Evolutionary conservation across 1,139 yeast genomes (phyloP), one percentile per base, ranked within the genome.

Genomic region (Debaryomycetaceae sp.): DNA sequence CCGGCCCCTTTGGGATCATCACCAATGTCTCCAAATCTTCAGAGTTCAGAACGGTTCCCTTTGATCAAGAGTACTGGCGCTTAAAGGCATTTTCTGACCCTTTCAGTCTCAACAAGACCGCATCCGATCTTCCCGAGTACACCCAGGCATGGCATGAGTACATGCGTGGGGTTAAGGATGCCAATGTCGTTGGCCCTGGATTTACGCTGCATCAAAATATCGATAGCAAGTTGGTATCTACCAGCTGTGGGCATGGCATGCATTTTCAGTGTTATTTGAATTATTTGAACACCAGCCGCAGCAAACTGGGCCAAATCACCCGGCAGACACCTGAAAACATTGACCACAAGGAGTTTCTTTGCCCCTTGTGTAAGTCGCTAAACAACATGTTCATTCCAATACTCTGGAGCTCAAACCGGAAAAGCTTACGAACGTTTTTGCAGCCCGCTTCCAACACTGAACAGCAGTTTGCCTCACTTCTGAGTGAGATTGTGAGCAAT

Each of bases 221-320:
- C 27, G 66, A 68, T 25, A 65, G 59, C 30, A 69, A 69, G 32
- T 61, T 80, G 5, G 77, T 83, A 1, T 65, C 88, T 4, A 78
- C 81, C 44, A 80, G 95, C 32, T 91, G 98, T 60, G 95, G 96
- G 0, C 98, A 91, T 56, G 94, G 95, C 1, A 82, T 91, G 78
- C 98, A 91, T 53, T 77, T 74, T 42, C 70, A 74, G 21, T 91
- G 98, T 49, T 83, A 81, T 44, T 53, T 74, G 34, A 77, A 78
- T 37, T 84, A 78, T 48, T 58, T 78, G 47, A 64, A 65, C 30
- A 67, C 75, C 13, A 67, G 71, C 28, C 61, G 74, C 34, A 57
- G 65, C 10, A 70, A 81, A 18, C 83, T 75, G 45, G 71, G 71
- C 21, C 95, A 85, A 48, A 76, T 88, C 20, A 83, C 95, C 0